Base-by-base conservation (phyloP, 2,329 filamentous ascomycete genomes). In the Colletotrichum limetticola region DNA sequence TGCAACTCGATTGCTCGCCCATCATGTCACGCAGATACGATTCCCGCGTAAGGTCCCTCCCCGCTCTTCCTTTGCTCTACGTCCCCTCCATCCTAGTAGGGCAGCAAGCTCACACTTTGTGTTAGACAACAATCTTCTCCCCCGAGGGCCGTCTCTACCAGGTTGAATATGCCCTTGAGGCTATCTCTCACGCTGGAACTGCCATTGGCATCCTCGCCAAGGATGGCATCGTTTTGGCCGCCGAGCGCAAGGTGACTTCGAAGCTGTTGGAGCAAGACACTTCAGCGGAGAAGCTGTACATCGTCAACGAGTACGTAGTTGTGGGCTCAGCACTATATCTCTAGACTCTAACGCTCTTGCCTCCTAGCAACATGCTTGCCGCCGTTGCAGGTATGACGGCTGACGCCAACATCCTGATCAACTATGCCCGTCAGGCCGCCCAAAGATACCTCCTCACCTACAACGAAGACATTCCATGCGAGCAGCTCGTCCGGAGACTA, bases 361-460 rank as follows among this genome's bases (percentile, higher is more conserved):
- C 49, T 52, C 24, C 6, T 77, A 98, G 96, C 87, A 99, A 99
- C 89, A 99, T 99, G 97, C 98, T 99, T 85, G 98, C 95, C 85
- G 97, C 97, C 74, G 97, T 99, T 74, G 97, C 97, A 79, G 97
- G 97, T 82, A 98, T 99, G 96, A 99, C 95, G 58, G 97, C 97
- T 81, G 97, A 99, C 83, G 97, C 97, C 84, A 99, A 99, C 88
- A 99, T 99, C 85, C 95, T 99, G 83, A 99, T 99, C 91, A 99
- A 99, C 89, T 98, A 97, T 86, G 97, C 97, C 83, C 95, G 97
- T 79, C 95, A 98, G 90, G 94, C 94, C 80, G 97, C 97, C 79
- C 97, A 99, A 87, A 92, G 93, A 82, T 98, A 99, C 86, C 96
- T 99, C 83, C 91, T 98, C 77, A 99, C 96, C 80, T 99, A 99